These are phyloP conservation scores for Moringa oleifera DNA, from an alignment of 345 rosid genomes.

Conservation along the genomic window DNA sequence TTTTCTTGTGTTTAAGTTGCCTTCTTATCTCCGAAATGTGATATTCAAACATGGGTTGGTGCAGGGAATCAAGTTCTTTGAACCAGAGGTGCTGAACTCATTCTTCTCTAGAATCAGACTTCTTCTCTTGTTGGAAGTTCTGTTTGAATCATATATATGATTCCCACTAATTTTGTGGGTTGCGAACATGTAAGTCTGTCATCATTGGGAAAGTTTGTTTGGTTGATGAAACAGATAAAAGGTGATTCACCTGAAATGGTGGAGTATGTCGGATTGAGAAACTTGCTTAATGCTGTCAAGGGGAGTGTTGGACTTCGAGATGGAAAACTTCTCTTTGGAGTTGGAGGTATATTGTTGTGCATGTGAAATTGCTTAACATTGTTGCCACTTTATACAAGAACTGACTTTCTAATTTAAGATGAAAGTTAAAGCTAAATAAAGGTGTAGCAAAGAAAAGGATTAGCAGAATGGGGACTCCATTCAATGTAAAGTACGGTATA, in stretches of 20 bases:
- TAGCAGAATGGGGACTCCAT: not conserved
- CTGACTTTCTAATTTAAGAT: no score
- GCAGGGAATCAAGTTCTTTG: constrained; percentile 97
- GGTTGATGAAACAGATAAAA: constrained; percentile 58
- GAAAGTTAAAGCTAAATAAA: no score
- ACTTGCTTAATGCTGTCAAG: constrained; percentile 71
- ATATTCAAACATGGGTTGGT: constrained; percentile 19
- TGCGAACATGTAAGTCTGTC: not conserved
- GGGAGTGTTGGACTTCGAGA: constrained; percentile 61
- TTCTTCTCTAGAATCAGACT: constrained; percentile 15
- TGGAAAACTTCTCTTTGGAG: constrained; percentile 76
- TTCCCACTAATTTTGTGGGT: not conserved
- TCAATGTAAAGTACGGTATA: not conserved
- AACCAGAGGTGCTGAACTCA: constrained; percentile 74
- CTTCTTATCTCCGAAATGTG: constrained; percentile 1
- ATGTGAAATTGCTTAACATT: constrained; percentile 4
- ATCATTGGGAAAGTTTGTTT: constrained; percentile 5
- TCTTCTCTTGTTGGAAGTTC: constrained; percentile 7
- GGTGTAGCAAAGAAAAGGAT: not conserved
- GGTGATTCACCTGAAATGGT: constrained; percentile 96
- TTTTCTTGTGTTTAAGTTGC: not conserved
- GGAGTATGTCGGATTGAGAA: constrained; percentile 80
- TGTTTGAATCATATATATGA: constrained; percentile 6
- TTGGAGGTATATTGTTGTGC: constrained; percentile 42
- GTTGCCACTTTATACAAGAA: not conserved